Evolutionary conservation across 2,329 filamentous ascomycete genomes (phyloP).

Genomic region (Colletotrichum euphorbiae): DNA sequence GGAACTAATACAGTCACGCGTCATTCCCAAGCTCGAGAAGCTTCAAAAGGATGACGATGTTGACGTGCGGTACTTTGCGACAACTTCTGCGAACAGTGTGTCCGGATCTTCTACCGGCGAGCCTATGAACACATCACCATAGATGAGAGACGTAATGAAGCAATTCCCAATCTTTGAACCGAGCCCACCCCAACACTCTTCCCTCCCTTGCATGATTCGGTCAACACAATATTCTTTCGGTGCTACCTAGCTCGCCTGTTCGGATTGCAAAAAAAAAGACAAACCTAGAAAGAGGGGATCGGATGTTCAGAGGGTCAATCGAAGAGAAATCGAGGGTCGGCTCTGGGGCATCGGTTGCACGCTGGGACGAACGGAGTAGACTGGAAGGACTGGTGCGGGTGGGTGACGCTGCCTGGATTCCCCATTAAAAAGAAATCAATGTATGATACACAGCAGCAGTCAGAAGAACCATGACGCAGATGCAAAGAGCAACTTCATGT

Average conservation of each 20-base stretch:
- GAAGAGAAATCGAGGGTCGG: neutral
- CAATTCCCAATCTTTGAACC: conserved; percentile 60
- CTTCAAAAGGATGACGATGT: conserved; percentile 97
- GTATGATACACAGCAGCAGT: conserved; percentile 38
- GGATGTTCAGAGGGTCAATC: conserved; percentile 1
- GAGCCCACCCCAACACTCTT: conserved; percentile 23
- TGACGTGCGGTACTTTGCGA: conserved; percentile 97
- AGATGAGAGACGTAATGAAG: conserved; percentile 65
- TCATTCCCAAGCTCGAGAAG: conserved; percentile 92
- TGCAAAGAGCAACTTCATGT: conserved; percentile 10
- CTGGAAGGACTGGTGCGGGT: conserved; percentile 14
- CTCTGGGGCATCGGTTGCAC: conserved; percentile 11
- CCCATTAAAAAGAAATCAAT: conserved; percentile 20
- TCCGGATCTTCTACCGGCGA: conserved; percentile 62
- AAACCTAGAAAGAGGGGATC: conserved; percentile 20
- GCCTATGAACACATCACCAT: conserved; percentile 75
- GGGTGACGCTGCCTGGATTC: conserved; percentile 22
- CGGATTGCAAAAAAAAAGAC: conserved; percentile 21
- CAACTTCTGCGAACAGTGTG: conserved; percentile 79
- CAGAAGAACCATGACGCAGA: conserved; percentile 28
- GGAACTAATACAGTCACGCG: conserved; percentile 85
- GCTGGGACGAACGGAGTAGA: neutral
- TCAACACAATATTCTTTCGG: conserved; percentile 21
- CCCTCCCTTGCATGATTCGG: conserved; percentile 30
- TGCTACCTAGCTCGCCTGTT: conserved; percentile 21